Evolutionary conservation across 2,329 filamentous ascomycete species (phyloP).

Genomic region (Colletotrichum plurivorum): DNA sequence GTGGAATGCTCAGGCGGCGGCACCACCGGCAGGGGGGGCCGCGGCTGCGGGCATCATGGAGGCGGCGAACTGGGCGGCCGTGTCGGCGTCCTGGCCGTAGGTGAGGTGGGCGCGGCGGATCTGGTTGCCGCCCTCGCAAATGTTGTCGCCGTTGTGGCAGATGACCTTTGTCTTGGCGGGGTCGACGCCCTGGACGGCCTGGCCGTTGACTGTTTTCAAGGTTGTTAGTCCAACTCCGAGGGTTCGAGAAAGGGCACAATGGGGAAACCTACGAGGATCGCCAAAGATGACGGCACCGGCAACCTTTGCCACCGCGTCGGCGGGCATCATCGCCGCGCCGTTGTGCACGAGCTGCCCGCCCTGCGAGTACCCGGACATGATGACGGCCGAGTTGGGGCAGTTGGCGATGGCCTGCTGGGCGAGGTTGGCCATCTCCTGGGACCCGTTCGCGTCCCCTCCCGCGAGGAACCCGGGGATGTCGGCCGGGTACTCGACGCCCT

Average conservation of each 20-base stretch:
- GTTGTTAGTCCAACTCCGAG: conserved; percentile 26
- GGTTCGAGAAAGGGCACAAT: conserved; percentile 43
- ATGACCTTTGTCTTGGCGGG: conserved; percentile 43
- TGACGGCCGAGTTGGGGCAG: conserved; percentile 61
- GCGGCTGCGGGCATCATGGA: conserved; percentile 20
- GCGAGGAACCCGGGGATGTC: conserved; percentile 59
- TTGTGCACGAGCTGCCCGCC: conserved; percentile 59
- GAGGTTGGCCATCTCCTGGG: conserved; percentile 54
- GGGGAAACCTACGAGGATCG: conserved; percentile 42
- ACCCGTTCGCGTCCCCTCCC: conserved; percentile 60
- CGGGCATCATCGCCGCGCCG: conserved; percentile 52
- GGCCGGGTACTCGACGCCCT: conserved; percentile 69
- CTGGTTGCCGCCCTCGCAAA: conserved; percentile 48
- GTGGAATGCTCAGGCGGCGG: not conserved
- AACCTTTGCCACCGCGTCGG: conserved; percentile 51
- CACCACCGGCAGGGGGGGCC: not conserved
- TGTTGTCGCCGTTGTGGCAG: conserved; percentile 51
- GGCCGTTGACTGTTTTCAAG: conserved; percentile 27
- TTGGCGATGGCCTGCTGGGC: conserved; percentile 51
- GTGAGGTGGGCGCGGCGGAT: conserved; percentile 47
- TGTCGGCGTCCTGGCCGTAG: conserved; percentile 47
- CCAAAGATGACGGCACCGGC: conserved; percentile 49
- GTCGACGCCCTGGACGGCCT: conserved; percentile 28
- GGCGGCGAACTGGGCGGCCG: conserved; percentile 44
- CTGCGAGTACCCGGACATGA: conserved; percentile 63